A percentile compares a stretch with the other conserved stretches of the same genome.
phyloP scores from a whole-genome alignment of 345 rosid species.

The Syzygium oleosum region DNA sequence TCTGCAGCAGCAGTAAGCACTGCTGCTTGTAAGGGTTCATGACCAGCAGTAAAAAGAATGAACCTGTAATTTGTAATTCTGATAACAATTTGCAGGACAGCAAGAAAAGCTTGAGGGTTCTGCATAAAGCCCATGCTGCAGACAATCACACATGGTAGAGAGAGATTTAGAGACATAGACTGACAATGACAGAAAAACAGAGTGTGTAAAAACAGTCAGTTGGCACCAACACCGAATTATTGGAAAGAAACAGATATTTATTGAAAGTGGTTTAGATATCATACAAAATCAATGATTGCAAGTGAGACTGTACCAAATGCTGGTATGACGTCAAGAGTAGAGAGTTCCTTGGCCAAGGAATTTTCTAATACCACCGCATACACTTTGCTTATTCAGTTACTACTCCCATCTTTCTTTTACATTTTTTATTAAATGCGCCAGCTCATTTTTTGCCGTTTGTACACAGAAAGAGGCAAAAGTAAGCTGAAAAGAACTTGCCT shows the following conservation, averaged over 20 bases:
- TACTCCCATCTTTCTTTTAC: background rate
- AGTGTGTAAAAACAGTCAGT: background rate
- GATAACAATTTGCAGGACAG: constrained; percentile 31
- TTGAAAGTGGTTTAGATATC: background rate
- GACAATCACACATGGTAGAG: constrained; percentile 1
- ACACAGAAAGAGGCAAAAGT: background rate
- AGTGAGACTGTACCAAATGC: background rate
- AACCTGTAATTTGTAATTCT: constrained; percentile 37
- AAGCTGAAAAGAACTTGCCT: constrained; percentile 36
- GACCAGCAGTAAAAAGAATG: constrained; percentile 48
- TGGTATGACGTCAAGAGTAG: background rate
- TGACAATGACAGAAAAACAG: background rate
- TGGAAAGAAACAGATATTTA: background rate
- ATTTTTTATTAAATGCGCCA: background rate
- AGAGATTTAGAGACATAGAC: background rate
- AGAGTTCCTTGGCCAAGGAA: background rate
- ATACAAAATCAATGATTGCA: background rate
- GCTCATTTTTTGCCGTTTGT: background rate
- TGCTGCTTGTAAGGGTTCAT: constrained; percentile 45
- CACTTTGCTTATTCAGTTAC: background rate
- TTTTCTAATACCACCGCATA: background rate
- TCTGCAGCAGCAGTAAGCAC: constrained; percentile 15
- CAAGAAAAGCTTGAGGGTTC: constrained; percentile 44
- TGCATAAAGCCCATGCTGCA: constrained; percentile 55
- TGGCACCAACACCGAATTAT: background rate